These are phyloP conservation scores for Hysterium pulicare DNA, from an alignment of 2,329 filamentous ascomycete species.

Conservation along the genomic window DNA sequence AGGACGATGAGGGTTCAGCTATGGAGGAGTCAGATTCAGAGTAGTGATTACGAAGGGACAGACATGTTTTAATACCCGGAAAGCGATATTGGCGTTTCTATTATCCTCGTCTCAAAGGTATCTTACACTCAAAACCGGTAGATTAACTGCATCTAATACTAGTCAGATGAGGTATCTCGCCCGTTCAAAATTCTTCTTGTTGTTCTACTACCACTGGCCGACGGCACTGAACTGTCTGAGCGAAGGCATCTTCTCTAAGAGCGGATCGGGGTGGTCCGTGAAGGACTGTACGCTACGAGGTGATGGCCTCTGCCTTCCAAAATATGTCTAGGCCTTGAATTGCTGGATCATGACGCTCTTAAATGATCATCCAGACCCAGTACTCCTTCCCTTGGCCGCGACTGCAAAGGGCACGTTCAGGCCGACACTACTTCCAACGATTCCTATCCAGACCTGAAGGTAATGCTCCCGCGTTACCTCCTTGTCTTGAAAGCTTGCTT, in stretches of 20 bases:
- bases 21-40: constrained; percentile 76
- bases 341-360: too few species aligned
- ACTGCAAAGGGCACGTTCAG: constrained; percentile 73
- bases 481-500: constrained; percentile 41
- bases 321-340: too few species aligned
- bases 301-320: too few species aligned
- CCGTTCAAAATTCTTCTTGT: too few species aligned
- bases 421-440: constrained; percentile 76
- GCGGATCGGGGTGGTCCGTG: too few species aligned
- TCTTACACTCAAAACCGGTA: constrained; percentile 2
- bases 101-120: neutral
- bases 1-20: constrained; percentile 52
- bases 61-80: neutral
- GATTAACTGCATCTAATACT: constrained; percentile 4
- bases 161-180: constrained; percentile 4
- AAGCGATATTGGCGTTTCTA: neutral
- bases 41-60: constrained; percentile 30
- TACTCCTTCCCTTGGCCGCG: constrained; percentile 19
- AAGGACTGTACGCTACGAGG: too few species aligned
- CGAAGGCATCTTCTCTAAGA: too few species aligned
- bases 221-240: too few species aligned
- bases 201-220: too few species aligned
- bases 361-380: too few species aligned
- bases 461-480: constrained; percentile 59
- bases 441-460: constrained; percentile 83